Percentiles rank a stretch among this genome's conserved stretches.
Conservation (phyloP, 2,329 filamentous ascomycete species). For the Cadophora sp. region DNA sequence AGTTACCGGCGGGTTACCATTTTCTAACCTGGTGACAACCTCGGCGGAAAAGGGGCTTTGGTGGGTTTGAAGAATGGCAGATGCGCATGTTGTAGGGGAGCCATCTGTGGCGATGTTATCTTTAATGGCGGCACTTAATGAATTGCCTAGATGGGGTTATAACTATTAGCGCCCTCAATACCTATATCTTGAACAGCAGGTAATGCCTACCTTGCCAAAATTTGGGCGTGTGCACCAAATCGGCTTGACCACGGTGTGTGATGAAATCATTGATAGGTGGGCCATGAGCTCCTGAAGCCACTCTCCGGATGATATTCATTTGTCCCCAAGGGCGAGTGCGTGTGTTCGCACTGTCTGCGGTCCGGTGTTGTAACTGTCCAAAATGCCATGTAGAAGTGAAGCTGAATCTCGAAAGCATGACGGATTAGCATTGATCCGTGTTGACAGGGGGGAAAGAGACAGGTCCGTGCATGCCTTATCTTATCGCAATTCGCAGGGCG, state of each 20-base stretch:
- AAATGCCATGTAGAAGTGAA: neutral
- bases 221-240: neutral
- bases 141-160: neutral
- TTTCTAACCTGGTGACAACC: slow-evolving; percentile 72
- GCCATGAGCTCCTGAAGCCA: neutral
- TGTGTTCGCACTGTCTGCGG: neutral
- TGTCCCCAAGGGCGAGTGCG: neutral
- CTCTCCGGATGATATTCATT: slow-evolving; percentile 2
- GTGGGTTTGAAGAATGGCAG: slow-evolving; percentile 73
- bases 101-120: slow-evolving; percentile 76
- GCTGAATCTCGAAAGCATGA: neutral
- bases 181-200: neutral
- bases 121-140: slow-evolving; percentile 59
- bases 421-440: slow-evolving; percentile 6
- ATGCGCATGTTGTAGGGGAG: slow-evolving; percentile 83
- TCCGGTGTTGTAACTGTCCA: neutral
- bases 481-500: neutral
- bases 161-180: neutral
- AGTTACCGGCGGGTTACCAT: slow-evolving; percentile 58
- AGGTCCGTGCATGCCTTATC: slow-evolving; percentile 12
- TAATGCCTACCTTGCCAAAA: neutral
- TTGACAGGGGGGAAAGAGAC: neutral
- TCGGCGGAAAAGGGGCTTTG: slow-evolving; percentile 82
- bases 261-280: neutral
- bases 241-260: neutral